These are phyloP conservation scores for Asclepias syriaca DNA, from an alignment of 257 asterid species.

Conservation along the genomic window DNA sequence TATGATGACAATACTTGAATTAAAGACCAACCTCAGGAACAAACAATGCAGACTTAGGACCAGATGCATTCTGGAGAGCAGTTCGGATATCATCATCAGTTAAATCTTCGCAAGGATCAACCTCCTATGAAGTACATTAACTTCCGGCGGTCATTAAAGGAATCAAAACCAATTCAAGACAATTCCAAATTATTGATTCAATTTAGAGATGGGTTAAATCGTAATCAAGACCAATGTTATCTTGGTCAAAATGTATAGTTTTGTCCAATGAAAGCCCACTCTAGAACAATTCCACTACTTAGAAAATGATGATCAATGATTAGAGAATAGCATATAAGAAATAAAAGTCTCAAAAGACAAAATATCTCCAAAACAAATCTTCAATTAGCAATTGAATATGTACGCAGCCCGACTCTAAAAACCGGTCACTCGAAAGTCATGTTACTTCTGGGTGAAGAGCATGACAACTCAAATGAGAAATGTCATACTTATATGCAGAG, in stretches of 20 bases:
- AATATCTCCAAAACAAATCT: background rate
- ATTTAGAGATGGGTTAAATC: background rate
- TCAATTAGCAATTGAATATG: background rate
- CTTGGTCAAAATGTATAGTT: background rate
- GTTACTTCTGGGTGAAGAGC: too few species aligned
- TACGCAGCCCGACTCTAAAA: background rate
- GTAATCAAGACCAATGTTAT: background rate
- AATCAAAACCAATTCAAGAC: constrained; percentile 4
- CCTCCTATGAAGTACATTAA: constrained; percentile 53
- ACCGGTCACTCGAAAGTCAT: background rate
- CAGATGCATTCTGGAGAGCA: constrained; percentile 92
- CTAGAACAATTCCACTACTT: background rate
- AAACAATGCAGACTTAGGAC: constrained; percentile 78
- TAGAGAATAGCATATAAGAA: background rate
- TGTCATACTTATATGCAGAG: background rate
- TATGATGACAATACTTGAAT: background rate
- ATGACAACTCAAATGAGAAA: background rate
- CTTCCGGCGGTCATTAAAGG: constrained; percentile 11
- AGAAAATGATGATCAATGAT: background rate
- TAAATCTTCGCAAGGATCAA: constrained; percentile 92
- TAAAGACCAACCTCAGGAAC: constrained; percentile 74
- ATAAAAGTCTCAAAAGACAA: background rate
- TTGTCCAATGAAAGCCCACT: background rate
- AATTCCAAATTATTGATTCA: background rate
- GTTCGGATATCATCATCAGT: constrained; percentile 91